A percentile compares a stretch with the other conserved stretches of the same genome.
These are phyloP conservation scores for Geotrichum citri-aurantii DNA, from an alignment of 1,139 yeast genomes.

Conservation along the genomic window DNA sequence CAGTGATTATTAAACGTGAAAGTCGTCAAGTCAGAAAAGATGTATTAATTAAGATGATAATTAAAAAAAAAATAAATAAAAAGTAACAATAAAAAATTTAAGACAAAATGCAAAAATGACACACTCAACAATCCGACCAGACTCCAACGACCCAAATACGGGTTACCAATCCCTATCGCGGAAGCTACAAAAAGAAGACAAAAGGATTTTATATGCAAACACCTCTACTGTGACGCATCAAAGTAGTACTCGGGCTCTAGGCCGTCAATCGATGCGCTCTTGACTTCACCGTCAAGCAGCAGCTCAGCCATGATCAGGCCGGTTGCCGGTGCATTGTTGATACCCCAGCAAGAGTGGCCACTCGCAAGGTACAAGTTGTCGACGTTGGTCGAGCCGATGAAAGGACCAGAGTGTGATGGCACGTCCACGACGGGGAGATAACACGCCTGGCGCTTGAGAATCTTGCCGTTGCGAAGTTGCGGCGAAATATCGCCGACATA, in stretches of 20 bases:
- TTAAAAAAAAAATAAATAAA: neutral
- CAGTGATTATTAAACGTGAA: neutral
- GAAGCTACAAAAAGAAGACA: neutral
- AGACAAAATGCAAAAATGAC: neutral
- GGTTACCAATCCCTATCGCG: neutral
- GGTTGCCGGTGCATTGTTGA: constrained; percentile 94
- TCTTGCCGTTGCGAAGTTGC: constrained; percentile 65
- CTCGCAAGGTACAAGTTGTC: constrained; percentile 72
- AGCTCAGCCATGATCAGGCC: constrained; percentile 89
- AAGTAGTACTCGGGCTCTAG: constrained; percentile 82
- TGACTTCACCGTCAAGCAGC: constrained; percentile 75
- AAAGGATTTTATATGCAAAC: neutral
- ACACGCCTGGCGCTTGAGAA: constrained; percentile 87
- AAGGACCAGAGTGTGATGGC: constrained; percentile 87
- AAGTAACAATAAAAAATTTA: neutral
- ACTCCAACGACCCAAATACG: neutral
- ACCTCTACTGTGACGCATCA: constrained; percentile 35
- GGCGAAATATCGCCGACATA: constrained; percentile 77
- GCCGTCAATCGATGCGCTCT: constrained; percentile 71
- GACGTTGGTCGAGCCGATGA: constrained; percentile 89
- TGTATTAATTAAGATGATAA: neutral
- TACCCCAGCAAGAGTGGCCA: constrained; percentile 99
- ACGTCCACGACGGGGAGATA: constrained; percentile 91
- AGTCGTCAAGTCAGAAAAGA: neutral
- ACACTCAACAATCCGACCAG: neutral